These are phyloP conservation scores for Sugiyamaella valdiviana DNA, from an alignment of 805 yeast genomes.

Conservation along the genomic window DNA sequence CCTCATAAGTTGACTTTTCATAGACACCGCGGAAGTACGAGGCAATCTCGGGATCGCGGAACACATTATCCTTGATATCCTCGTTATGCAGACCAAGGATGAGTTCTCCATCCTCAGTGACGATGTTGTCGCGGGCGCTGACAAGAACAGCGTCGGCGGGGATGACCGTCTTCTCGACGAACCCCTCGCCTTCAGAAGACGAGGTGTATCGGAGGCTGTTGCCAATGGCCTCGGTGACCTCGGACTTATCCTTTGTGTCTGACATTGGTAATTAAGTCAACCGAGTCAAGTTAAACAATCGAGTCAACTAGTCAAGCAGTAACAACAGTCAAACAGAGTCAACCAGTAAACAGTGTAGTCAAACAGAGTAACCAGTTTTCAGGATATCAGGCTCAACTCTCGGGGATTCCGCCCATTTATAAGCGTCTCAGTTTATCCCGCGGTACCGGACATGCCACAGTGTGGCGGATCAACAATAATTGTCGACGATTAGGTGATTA, in stretches of 20 bases:
- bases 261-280: not conserved
- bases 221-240: not conserved
- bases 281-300: too few species aligned
- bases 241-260: not conserved
- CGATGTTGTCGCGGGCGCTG: constrained; percentile 5
- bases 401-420: not conserved
- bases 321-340: too few species aligned
- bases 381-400: too few species aligned
- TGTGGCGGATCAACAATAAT: not conserved
- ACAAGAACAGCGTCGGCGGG: constrained; percentile 5
- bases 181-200: not conserved
- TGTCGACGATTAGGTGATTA: not conserved
- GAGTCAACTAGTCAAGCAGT: too few species aligned
- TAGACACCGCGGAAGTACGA: constrained; percentile 42
- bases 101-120: constrained; percentile 10
- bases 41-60: constrained; percentile 44
- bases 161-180: not conserved
- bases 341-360: too few species aligned
- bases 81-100: constrained; percentile 1
- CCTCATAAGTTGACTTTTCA: constrained; percentile 47
- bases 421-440: too few species aligned
- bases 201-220: not conserved
- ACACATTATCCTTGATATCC: constrained; percentile 28
- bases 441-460: too few species aligned
- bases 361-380: too few species aligned